These are phyloP conservation scores for Penicillium sp. DNA, from an alignment of 2,329 filamentous ascomycete species.

Conservation along the genomic window DNA sequence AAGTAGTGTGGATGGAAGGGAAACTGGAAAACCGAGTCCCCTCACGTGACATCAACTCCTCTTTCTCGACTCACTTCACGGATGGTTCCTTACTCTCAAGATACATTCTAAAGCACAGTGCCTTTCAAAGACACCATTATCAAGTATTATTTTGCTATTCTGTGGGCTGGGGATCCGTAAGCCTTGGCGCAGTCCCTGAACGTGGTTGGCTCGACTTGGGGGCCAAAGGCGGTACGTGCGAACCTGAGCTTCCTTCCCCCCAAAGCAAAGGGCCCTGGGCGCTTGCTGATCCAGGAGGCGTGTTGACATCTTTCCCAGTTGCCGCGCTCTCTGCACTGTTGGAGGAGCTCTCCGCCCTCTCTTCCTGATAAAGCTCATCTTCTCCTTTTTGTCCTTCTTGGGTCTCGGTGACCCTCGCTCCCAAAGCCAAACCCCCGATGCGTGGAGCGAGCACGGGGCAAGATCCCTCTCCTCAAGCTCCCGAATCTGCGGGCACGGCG, in stretches of 20 bases:
- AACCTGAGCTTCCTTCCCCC: constrained; percentile 8
- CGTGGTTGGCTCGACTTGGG: constrained; percentile 10
- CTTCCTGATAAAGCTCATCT: constrained; percentile 4
- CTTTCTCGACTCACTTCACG: neutral
- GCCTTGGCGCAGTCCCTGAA: constrained; percentile 7
- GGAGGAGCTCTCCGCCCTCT: constrained; percentile 1
- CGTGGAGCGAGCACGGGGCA: constrained; percentile 34
- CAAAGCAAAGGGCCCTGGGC: constrained; percentile 4
- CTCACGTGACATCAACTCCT: constrained; percentile 4
- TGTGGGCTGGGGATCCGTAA: constrained; percentile 7
- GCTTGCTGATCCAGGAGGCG: constrained; percentile 16
- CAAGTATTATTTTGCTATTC: neutral
- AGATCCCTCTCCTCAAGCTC: constrained; percentile 31
- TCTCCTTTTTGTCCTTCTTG: constrained; percentile 7
- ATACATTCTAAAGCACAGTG: neutral
- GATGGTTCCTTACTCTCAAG: neutral
- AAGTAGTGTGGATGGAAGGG: constrained; percentile 38
- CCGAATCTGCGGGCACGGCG: constrained; percentile 30
- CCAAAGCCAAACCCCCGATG: constrained; percentile 29
- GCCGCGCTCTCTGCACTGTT: constrained; percentile 5
- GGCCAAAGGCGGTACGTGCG: constrained; percentile 17
- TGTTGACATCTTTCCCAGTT: constrained; percentile 13
- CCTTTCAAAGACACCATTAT: neutral
- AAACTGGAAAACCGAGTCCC: neutral
- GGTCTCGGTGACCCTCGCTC: constrained; percentile 9